Conservation (phyloP, 2,329 filamentous ascomycete genomes). For the Cordyceps javanica region DNA sequence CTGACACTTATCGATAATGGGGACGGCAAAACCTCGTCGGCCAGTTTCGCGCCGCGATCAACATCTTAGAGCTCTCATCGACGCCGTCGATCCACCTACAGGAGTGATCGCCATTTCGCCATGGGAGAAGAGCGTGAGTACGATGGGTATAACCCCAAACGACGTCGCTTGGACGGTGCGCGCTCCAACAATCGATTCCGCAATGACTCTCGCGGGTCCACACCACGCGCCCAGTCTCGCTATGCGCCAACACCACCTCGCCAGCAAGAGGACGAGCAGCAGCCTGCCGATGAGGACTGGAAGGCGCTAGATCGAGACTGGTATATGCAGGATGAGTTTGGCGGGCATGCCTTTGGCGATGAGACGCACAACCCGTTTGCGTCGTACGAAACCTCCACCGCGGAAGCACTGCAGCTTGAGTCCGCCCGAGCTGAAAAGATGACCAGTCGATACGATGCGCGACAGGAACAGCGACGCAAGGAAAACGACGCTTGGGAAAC, state of each 20-base stretch:
- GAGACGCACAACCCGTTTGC: slow-evolving; percentile 92
- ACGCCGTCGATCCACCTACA: background rate
- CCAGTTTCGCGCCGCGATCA: background rate
- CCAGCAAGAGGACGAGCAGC: slow-evolving; percentile 42
- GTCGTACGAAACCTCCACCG: slow-evolving; percentile 64
- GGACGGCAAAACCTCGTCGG: slow-evolving; percentile 14
- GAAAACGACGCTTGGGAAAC: slow-evolving; percentile 98
- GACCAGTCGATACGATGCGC: slow-evolving; percentile 59
- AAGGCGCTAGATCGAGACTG: slow-evolving; percentile 81
- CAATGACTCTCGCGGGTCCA: slow-evolving; percentile 28
- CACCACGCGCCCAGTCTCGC: slow-evolving; percentile 28
- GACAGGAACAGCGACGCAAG: slow-evolving; percentile 78
- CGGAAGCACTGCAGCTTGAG: slow-evolving; percentile 74
- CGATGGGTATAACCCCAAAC: slow-evolving; percentile 33
- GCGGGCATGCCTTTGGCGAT: slow-evolving; percentile 77
- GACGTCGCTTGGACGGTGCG: slow-evolving; percentile 30
- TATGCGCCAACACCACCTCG: slow-evolving; percentile 36
- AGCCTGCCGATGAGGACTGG: slow-evolving; percentile 62
- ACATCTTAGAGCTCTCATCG: background rate
- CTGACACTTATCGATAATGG: slow-evolving; percentile 12
- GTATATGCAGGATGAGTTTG: slow-evolving; percentile 83
- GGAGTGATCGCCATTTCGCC: background rate
- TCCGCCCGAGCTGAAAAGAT: slow-evolving; percentile 74
- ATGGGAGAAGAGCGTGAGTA: slow-evolving; percentile 33
- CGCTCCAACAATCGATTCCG: slow-evolving; percentile 24